These are phyloP conservation scores for Phaseolus lunatus DNA, from an alignment of 306 rosid species.

Conservation along the genomic window DNA sequence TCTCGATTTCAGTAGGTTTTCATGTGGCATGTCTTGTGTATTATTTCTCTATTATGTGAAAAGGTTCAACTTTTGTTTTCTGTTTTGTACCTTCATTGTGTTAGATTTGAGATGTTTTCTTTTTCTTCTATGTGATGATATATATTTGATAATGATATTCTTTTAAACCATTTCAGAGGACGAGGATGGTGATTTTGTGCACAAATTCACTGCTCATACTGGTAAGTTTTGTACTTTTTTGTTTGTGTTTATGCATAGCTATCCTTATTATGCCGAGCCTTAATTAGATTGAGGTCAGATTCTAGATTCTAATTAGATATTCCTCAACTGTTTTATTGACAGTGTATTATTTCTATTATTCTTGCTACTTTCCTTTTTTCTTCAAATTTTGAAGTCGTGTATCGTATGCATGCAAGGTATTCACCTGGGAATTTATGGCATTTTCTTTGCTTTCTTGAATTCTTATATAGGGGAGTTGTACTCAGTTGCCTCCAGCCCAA, in stretches of 20 bases:
- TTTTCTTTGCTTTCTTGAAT: constrained; percentile 31
- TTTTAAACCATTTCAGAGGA: constrained; percentile 61
- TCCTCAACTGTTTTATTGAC: not conserved
- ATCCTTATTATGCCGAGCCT: not conserved
- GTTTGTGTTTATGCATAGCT: constrained; percentile 2
- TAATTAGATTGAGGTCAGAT: constrained; percentile 23
- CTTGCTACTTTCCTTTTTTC: not conserved
- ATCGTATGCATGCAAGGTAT: not conserved
- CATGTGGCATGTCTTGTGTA: not conserved
- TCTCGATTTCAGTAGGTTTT: not conserved
- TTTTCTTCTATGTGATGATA: constrained; percentile 6
- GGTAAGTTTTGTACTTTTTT: constrained; percentile 54
- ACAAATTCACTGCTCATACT: constrained; percentile 78
- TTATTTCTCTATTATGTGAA: not conserved
- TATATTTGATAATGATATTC: constrained; percentile 28
- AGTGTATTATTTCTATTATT: not conserved
- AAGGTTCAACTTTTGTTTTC: not conserved
- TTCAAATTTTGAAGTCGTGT: constrained; percentile 9
- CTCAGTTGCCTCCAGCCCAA: constrained; percentile 83
- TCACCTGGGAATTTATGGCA: constrained; percentile 20
- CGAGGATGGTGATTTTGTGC: constrained; percentile 67
- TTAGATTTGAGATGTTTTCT: not conserved
- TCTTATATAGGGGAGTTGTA: constrained; percentile 73
- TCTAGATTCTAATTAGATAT: not conserved
- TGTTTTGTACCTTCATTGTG: not conserved